Evolutionary conservation across 352 stramenopile genomes (phyloP).

Genomic region (Aphanomyces astaci): DNA sequence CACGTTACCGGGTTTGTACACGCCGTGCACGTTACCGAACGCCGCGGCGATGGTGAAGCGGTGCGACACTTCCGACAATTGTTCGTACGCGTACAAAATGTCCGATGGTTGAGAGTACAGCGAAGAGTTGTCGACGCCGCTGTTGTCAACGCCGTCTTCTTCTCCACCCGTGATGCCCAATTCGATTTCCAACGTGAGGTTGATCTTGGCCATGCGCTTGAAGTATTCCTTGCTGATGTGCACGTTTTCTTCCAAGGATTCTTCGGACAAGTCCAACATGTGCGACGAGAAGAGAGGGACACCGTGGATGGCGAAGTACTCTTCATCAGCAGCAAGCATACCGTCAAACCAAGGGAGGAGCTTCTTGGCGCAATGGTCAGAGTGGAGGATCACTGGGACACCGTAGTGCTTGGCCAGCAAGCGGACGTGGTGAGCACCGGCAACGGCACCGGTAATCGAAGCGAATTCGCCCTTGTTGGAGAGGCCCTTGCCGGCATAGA

Average conservation of each 20-base stretch:
- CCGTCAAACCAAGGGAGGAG: conserved; percentile 97
- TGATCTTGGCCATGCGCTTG: conserved; percentile 94
- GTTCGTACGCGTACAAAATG: conserved; percentile 93
- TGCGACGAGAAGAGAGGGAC: conserved; percentile 95
- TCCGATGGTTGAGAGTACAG: conserved; percentile 84
- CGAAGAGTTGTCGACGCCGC: conserved; percentile 84
- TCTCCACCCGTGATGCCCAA: conserved; percentile 97
- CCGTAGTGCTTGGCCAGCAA: conserved; percentile 95
- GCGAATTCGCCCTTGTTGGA: conserved; percentile 91
- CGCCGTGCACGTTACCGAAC: conserved; percentile 96
- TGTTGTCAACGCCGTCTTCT: conserved; percentile 98
- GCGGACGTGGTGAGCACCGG: conserved; percentile 93
- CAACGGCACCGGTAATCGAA: conserved; percentile 71
- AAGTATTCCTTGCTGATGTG: conserved; percentile 96
- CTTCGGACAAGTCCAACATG: conserved; percentile 98
- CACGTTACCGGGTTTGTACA: conserved; percentile 99
- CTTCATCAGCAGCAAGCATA: conserved; percentile 92
- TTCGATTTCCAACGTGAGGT: conserved; percentile 97
- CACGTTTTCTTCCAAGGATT: conserved; percentile 98
- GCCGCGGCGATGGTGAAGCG: conserved; percentile 95
- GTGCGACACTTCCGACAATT: conserved; percentile 85
- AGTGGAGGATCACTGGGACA: conserved; percentile 96
- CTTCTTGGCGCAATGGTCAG: conserved; percentile 98
- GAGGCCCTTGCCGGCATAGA: conserved; percentile 95
- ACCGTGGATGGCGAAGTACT: conserved; percentile 92